Evolutionary conservation across 1,284 basidiomycete genomes (phyloP).

Genomic region (Xerocomus cyaneibrunnescens): DNA sequence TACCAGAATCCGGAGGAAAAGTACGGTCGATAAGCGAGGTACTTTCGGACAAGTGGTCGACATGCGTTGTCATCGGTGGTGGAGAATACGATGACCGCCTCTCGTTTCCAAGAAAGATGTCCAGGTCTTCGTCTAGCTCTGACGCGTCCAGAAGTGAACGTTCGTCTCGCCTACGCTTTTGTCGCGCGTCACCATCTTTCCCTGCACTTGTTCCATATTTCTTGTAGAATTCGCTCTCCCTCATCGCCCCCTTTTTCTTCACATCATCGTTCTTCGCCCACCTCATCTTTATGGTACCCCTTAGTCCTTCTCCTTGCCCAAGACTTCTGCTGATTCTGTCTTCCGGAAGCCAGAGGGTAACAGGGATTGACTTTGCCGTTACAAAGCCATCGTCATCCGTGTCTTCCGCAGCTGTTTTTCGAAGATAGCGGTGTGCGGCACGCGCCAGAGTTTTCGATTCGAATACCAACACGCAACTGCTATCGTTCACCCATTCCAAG

Average conservation of each 20-base stretch:
- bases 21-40: conserved; percentile 57
- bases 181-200: conserved; percentile 43
- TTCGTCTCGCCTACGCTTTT: conserved; percentile 40
- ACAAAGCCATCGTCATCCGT: conserved; percentile 56
- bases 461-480: conserved; percentile 74
- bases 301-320: conserved; percentile 61
- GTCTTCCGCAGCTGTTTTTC: conserved; percentile 50
- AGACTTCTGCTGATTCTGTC: conserved; percentile 68
- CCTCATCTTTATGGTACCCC: conserved; percentile 63
- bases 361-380: conserved; percentile 63
- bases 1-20: conserved; percentile 42
- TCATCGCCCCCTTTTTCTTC: conserved; percentile 69
- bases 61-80: conserved; percentile 63
- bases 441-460: conserved; percentile 52
- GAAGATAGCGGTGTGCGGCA: conserved; percentile 49
- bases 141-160: conserved; percentile 24
- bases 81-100: conserved; percentile 34
- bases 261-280: conserved; percentile 68
- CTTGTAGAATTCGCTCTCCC: conserved; percentile 70
- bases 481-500: conserved; percentile 79
- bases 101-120: conserved; percentile 57
- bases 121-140: conserved; percentile 53
- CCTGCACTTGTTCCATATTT: conserved; percentile 67
- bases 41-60: conserved; percentile 55
- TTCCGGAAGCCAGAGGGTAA: conserved; percentile 74